Percentiles rank a stretch among this genome's conserved stretches.
Conservation (phyloP, 2,329 filamentous ascomycete species). For the Fusarium sp. region DNA sequence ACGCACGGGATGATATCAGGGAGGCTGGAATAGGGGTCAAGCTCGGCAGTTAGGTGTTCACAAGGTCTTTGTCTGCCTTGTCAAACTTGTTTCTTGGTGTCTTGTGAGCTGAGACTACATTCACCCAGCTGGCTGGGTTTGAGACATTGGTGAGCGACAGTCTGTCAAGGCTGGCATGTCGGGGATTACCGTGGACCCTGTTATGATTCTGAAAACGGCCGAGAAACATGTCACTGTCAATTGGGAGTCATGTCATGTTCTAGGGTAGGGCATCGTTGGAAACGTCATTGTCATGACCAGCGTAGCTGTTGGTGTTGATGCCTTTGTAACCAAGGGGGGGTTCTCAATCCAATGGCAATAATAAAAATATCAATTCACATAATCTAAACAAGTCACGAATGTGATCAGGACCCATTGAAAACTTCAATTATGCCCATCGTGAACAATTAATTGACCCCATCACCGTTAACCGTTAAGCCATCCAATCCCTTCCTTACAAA, state of each 20-base stretch:
- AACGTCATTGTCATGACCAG: fast-evolving
- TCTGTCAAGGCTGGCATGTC: conserved; percentile 8
- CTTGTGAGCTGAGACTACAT: background rate
- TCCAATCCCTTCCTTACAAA: background rate
- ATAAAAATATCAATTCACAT: too few relatives aligned
- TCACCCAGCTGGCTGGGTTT: conserved; percentile 14
- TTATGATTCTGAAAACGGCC: fast-evolving
- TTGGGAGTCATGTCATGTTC: background rate
- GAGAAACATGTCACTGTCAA: background rate
- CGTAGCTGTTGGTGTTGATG: background rate
- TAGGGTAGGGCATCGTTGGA: background rate
- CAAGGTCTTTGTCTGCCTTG: background rate
- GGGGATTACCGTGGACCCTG: background rate
- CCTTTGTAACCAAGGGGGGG: fast-evolving
- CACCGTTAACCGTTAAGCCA: conserved; percentile 12
- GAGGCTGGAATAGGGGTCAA: background rate
- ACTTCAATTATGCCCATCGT: background rate
- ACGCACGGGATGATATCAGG: background rate
- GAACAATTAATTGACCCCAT: background rate
- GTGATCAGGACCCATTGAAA: fast-evolving
- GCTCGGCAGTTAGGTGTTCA: fast-evolving
- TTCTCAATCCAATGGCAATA: too few relatives aligned
- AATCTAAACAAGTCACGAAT: too few relatives aligned
- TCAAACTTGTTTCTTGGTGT: background rate
- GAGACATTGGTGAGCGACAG: conserved; percentile 24